Evolutionary conservation across 192 early-diverging fungal species (phyloP).

Genomic region (Diversispora epigaea): DNA sequence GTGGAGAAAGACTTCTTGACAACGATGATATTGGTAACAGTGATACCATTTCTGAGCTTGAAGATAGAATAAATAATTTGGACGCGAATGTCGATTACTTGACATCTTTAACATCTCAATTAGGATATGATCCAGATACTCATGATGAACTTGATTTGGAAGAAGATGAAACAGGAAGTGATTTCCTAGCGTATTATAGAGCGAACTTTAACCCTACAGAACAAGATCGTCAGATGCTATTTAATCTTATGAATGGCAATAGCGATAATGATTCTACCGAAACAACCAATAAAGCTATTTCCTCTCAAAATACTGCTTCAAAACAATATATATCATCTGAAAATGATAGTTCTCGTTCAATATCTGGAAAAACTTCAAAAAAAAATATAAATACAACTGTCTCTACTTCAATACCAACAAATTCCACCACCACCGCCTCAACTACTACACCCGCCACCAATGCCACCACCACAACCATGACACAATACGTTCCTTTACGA

Average conservation of each 20-base stretch:
- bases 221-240: conserved; percentile 23
- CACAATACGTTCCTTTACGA: neutral
- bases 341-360: too few species aligned
- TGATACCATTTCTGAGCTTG: conserved; percentile 5
- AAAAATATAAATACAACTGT: too few species aligned
- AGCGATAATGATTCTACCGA: neutral
- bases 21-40: neutral
- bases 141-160: conserved; percentile 4
- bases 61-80: conserved; percentile 10
- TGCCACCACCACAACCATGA: neutral
- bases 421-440: too few species aligned
- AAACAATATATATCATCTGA: neutral
- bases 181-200: conserved; percentile 19
- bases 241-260: conserved; percentile 4
- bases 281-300: neutral
- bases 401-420: neutral
- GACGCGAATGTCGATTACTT: conserved; percentile 19
- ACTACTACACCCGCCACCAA: neutral
- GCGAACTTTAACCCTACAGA: conserved; percentile 18
- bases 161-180: neutral
- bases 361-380: neutral
- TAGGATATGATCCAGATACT: conserved; percentile 23
- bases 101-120: conserved; percentile 5
- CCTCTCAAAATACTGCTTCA: conserved; percentile 7
- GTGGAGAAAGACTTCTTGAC: neutral